phyloP scores from a whole-genome alignment of 805 yeast genomes.

The Groenewaldozyma salmanticensis region DNA sequence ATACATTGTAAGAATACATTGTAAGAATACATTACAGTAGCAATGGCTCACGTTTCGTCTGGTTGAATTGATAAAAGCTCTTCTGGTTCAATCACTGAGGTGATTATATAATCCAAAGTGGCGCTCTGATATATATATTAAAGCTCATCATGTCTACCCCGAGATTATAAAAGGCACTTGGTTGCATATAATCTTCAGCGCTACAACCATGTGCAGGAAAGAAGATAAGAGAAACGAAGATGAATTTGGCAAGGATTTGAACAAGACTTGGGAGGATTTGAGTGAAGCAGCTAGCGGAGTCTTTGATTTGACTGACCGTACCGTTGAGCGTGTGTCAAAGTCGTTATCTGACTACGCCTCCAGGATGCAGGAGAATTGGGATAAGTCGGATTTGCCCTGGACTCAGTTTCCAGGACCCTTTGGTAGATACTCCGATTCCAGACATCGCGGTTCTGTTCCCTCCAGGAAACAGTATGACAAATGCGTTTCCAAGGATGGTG shows the following conservation, averaged over 20 bases:
- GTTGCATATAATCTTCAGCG: too few relatives aligned
- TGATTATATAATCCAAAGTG: too few relatives aligned
- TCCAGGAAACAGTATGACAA: constrained; percentile 45
- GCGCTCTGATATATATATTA: too few relatives aligned
- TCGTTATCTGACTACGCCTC: constrained; percentile 2
- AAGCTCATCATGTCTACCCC: too few relatives aligned
- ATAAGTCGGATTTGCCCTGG: constrained; percentile 1
- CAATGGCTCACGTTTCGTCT: too few relatives aligned
- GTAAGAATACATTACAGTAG: too few relatives aligned
- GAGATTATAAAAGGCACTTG: too few relatives aligned
- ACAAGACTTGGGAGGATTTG: constrained; percentile 6
- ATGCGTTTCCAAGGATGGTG: constrained; percentile 59
- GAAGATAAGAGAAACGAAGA: constrained; percentile 1
- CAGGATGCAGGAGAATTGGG: constrained; percentile 4
- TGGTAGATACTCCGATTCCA: constrained; percentile 23
- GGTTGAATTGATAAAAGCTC: too few relatives aligned
- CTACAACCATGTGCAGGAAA: constrained; percentile 3
- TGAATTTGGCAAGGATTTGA: constrained; percentile 2
- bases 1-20: not conserved
- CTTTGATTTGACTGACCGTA: constrained; percentile 9
- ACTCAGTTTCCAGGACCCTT: constrained; percentile 1
- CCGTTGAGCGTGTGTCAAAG: constrained; percentile 10
- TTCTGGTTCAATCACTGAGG: too few relatives aligned
- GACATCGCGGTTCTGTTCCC: constrained; percentile 54
- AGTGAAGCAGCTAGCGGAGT: constrained; percentile 10